Conservation (phyloP, 345 rosid species). For the Melaleuca quinquenervia region DNA sequence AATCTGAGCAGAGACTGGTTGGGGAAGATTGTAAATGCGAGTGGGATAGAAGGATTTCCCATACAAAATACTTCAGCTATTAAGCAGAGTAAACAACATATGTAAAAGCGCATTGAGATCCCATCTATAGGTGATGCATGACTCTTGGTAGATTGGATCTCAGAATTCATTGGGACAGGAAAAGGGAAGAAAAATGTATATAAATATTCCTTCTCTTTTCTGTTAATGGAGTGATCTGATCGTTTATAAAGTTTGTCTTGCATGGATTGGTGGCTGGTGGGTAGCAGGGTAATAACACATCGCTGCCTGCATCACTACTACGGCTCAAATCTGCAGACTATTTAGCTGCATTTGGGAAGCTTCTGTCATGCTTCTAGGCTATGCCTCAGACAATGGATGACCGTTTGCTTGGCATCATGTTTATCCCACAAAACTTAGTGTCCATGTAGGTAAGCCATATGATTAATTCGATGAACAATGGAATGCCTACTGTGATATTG, state of each 20-base stretch:
- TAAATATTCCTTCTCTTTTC: background rate
- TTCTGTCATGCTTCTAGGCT: background rate
- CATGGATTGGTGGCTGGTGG: background rate
- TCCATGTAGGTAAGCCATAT: background rate
- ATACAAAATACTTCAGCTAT: background rate
- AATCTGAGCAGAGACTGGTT: background rate
- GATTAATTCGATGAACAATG: background rate
- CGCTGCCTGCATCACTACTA: background rate
- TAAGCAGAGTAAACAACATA: background rate
- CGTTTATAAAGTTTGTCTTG: background rate
- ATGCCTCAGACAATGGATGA: background rate
- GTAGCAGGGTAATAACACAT: background rate
- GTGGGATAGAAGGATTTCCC: background rate
- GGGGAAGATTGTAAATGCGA: background rate
- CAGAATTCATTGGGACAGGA: background rate
- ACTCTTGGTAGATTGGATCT: background rate
- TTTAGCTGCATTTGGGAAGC: background rate
- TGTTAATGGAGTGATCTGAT: background rate
- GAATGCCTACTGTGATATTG: background rate
- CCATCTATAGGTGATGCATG: background rate
- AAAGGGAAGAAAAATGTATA: background rate
- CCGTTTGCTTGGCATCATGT: background rate
- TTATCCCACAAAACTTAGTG: background rate
- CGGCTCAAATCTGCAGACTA: background rate
- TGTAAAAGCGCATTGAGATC: background rate